These are phyloP conservation scores for Ophiostoma australiae DNA, from an alignment of 2,329 filamentous ascomycete genomes.

Conservation along the genomic window DNA sequence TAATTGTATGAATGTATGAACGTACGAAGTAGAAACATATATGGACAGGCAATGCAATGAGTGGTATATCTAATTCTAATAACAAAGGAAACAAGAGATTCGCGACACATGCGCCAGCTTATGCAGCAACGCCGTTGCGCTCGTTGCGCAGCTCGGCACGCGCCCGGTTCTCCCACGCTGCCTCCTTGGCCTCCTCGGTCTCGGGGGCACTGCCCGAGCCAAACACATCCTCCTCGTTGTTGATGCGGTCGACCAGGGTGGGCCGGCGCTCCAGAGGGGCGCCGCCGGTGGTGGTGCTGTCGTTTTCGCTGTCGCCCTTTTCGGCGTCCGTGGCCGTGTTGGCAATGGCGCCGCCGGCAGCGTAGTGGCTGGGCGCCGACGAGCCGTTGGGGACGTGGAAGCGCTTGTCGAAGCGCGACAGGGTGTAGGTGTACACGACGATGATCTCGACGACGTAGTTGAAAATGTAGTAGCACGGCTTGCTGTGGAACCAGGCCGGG, in stretches of 20 bases:
- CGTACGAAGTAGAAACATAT: background rate
- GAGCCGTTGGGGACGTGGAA: conserved; percentile 72
- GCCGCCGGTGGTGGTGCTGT: background rate
- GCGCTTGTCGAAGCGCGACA: conserved; percentile 65
- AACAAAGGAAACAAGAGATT: background rate
- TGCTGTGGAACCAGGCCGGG: conserved; percentile 66
- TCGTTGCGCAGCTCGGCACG: conserved; percentile 16
- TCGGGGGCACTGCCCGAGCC: conserved; percentile 20
- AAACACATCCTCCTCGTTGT: conserved; percentile 30
- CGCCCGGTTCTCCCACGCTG: conserved; percentile 2
- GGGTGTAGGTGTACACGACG: conserved; percentile 61
- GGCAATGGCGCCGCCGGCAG: conserved; percentile 25
- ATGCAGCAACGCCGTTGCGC: conserved; percentile 9
- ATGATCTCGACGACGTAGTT: conserved; percentile 70
- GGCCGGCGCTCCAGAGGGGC: conserved; percentile 9
- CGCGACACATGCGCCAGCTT: background rate
- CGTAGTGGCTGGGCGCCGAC: conserved; percentile 51
- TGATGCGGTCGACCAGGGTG: conserved; percentile 26
- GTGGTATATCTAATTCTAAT: conserved; percentile 1
- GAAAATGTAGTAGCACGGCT: conserved; percentile 73
- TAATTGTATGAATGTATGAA: too few species aligned
- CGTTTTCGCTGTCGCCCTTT: background rate
- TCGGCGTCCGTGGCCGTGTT: conserved; percentile 6
- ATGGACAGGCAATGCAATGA: background rate
- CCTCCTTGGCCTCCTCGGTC: background rate